Conservation (phyloP, 2,329 filamentous ascomycete species). For the Monosporascus sp. region DNA sequence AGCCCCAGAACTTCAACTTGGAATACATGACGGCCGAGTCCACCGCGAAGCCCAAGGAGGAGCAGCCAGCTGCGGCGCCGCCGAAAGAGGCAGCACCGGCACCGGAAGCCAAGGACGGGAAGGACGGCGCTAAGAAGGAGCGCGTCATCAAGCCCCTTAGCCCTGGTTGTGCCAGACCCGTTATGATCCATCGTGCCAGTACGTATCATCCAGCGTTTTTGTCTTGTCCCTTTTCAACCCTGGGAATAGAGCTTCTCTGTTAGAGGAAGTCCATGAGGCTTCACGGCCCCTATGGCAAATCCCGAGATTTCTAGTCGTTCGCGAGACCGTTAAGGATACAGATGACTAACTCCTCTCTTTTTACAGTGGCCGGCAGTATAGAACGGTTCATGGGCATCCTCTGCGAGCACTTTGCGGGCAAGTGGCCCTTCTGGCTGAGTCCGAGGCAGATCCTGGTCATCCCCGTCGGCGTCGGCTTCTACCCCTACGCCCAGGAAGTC, state of each 20-base stretch:
- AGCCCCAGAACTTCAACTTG: constrained; percentile 78
- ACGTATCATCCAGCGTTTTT: background rate
- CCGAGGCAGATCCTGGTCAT: constrained; percentile 78
- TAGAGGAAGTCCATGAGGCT: too few relatives aligned
- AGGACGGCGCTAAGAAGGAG: constrained; percentile 24
- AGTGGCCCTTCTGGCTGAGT: constrained; percentile 86
- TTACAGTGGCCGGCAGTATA: constrained; percentile 56
- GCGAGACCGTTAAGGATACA: too few relatives aligned
- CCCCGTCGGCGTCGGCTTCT: constrained; percentile 66
- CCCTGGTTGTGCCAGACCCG: constrained; percentile 69
- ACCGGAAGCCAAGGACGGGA: constrained; percentile 37
- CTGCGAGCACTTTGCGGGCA: constrained; percentile 78
- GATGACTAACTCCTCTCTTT: background rate
- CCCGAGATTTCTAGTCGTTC: too few relatives aligned
- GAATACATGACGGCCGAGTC: constrained; percentile 74
- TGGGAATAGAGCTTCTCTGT: too few relatives aligned
- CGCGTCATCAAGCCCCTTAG: constrained; percentile 45
- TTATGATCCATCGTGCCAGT: constrained; percentile 79
- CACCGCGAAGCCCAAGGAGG: constrained; percentile 35
- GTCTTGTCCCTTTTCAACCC: too few relatives aligned
- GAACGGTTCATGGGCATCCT: constrained; percentile 66
- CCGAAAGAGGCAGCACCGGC: constrained; percentile 15
- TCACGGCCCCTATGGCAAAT: too few relatives aligned
- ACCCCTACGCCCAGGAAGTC: constrained; percentile 72
- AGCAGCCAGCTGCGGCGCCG: constrained; percentile 19